Evolutionary conservation across 306 rosid genomes (phyloP).

Genomic region (Lathyrus oleraceus): DNA sequence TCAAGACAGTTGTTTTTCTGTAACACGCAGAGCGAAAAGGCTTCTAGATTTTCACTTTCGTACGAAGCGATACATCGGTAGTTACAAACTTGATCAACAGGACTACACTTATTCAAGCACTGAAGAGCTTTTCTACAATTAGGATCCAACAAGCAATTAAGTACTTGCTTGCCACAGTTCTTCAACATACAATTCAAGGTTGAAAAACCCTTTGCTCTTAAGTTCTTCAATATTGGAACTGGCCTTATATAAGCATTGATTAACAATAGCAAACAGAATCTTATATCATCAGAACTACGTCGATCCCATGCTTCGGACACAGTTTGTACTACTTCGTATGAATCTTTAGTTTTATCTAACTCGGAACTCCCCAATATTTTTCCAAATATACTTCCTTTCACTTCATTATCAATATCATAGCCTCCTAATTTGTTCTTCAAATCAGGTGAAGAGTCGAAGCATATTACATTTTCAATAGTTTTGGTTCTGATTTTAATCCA

Average conservation of each 20-base stretch:
- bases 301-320: conserved; percentile 82
- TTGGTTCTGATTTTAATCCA: conserved; percentile 50
- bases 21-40: conserved; percentile 84
- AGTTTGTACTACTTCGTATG: conserved; percentile 58
- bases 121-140: conserved; percentile 83
- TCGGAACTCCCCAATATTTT: conserved; percentile 42
- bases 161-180: conserved; percentile 79
- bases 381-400: conserved; percentile 45
- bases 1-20: conserved; percentile 88
- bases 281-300: conserved; percentile 71
- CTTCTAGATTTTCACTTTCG: conserved; percentile 72
- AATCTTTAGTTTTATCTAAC: conserved; percentile 43
- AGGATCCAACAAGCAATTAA: conserved; percentile 78
- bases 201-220: conserved; percentile 81
- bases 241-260: conserved; percentile 82
- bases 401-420: conserved; percentile 44
- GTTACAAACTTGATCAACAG: conserved; percentile 89
- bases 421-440: conserved; percentile 71
- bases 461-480: conserved; percentile 50
- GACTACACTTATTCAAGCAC: conserved; percentile 79
- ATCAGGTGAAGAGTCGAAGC: conserved; percentile 67
- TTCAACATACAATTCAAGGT: conserved; percentile 74
- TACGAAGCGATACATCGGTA: conserved; percentile 80
- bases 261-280: conserved; percentile 76
- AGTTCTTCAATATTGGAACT: conserved; percentile 71